These are phyloP conservation scores for Aquilaria malaccensis DNA, from an alignment of 345 rosid genomes.

Conservation along the genomic window DNA sequence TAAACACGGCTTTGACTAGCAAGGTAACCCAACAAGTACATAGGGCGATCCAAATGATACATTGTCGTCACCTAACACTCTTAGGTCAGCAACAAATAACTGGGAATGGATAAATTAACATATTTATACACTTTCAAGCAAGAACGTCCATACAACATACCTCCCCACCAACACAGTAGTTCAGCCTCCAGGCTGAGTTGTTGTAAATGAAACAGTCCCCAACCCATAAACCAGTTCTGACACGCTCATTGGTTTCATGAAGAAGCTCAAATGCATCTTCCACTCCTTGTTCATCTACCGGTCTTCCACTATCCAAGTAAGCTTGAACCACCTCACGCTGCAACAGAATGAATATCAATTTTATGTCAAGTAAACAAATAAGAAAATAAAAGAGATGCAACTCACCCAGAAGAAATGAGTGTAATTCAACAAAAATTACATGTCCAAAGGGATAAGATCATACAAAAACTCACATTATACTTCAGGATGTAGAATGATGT, in stretches of 20 bases:
- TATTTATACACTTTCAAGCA: constrained; percentile 3
- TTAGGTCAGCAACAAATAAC: background rate
- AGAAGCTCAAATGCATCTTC: constrained; percentile 99
- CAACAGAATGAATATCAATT: constrained; percentile 22
- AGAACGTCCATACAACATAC: constrained; percentile 30
- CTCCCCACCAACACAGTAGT: constrained; percentile 99
- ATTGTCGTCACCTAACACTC: constrained; percentile 81
- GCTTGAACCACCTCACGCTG: constrained; percentile 90
- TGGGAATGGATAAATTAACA: background rate
- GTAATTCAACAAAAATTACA: constrained; percentile 2
- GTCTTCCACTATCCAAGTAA: constrained; percentile 80
- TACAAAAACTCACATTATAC: constrained; percentile 58
- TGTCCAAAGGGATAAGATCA: constrained; percentile 2
- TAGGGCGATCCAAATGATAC: constrained; percentile 99
- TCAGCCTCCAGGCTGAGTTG: constrained; percentile 97
- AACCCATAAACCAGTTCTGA: constrained; percentile 98
- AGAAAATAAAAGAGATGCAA: background rate
- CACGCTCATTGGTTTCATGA: constrained; percentile 97
- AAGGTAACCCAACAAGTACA: constrained; percentile 98
- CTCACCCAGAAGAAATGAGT: background rate
- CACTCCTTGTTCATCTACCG: constrained; percentile 95
- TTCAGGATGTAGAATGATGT: constrained; percentile 94
- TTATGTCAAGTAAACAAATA: background rate
- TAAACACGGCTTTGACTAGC: constrained; percentile 97
- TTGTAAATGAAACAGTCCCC: constrained; percentile 99